Evolutionary conservation across 1,139 yeast genomes (phyloP).

Genomic region (Diutina mesorugosa): DNA sequence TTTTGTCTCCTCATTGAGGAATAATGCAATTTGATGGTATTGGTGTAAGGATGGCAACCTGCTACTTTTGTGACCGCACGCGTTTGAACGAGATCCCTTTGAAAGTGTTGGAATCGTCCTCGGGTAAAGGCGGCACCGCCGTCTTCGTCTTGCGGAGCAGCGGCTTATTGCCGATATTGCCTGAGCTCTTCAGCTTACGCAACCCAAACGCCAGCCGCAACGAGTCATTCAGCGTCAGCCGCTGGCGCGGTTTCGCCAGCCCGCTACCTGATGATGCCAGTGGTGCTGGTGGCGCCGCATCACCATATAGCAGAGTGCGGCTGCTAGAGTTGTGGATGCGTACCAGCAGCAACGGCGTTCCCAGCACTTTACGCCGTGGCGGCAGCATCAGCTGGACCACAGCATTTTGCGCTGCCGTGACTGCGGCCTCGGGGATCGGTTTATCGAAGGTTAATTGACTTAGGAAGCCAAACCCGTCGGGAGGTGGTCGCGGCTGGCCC

Average conservation of each 20-base stretch:
- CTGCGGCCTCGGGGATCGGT: background rate
- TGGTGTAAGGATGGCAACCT: background rate
- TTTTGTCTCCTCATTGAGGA: background rate
- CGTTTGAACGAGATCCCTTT: background rate
- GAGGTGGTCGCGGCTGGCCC: background rate
- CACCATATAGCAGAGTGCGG: background rate
- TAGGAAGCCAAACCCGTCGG: background rate
- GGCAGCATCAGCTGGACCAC: background rate
- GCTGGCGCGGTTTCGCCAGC: background rate
- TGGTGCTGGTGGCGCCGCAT: background rate
- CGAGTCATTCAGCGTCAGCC: background rate
- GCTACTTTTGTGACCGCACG: background rate
- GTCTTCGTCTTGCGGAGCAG: background rate
- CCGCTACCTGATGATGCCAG: background rate
- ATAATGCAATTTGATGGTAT: background rate
- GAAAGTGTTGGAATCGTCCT: background rate
- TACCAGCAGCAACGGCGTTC: constrained; percentile 5
- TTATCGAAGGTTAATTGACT: background rate
- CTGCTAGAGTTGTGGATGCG: background rate
- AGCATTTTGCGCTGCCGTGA: background rate
- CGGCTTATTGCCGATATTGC: background rate
- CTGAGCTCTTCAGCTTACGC: background rate
- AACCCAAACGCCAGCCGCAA: background rate
- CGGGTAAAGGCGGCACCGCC: background rate
- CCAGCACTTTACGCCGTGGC: background rate